These are phyloP conservation scores for Arthrinium puccinioides DNA, from an alignment of 2,329 filamentous ascomycete species.

Conservation along the genomic window DNA sequence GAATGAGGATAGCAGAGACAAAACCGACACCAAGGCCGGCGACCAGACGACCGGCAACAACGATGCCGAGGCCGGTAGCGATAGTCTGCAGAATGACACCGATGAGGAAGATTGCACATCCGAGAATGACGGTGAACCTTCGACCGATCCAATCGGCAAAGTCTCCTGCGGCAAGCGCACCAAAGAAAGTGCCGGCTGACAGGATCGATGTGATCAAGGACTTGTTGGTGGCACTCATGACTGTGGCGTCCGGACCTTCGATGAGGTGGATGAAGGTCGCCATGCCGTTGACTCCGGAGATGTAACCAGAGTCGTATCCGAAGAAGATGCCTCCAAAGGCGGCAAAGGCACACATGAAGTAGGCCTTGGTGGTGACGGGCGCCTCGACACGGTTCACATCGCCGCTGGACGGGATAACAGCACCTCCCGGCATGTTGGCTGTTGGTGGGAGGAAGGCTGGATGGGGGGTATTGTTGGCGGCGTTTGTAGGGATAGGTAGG, in stretches of 20 bases:
- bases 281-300: constrained; percentile 31
- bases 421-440: constrained; percentile 21
- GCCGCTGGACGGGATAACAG: constrained; percentile 26
- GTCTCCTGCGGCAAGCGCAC: constrained; percentile 70
- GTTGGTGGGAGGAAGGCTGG: background rate
- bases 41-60: constrained; percentile 67
- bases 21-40: constrained; percentile 75
- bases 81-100: constrained; percentile 63
- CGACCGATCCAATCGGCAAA: constrained; percentile 69
- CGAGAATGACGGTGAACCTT: constrained; percentile 63
- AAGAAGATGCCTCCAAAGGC: constrained; percentile 71
- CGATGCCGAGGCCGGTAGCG: constrained; percentile 44
- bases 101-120: constrained; percentile 63
- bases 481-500: background rate
- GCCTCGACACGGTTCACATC: constrained; percentile 58
- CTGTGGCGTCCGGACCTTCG: constrained; percentile 22
- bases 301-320: constrained; percentile 65
- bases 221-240: constrained; percentile 33
- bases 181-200: constrained; percentile 71
- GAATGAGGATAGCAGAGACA: constrained; percentile 71
- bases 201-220: constrained; percentile 68
- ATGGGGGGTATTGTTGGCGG: background rate
- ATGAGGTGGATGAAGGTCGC: constrained; percentile 24
- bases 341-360: constrained; percentile 63
- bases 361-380: constrained; percentile 61